Evolutionary conservation across 1,139 yeast genomes (phyloP), one percentile per base, ranked within the genome.

Genomic region (Candida sojae): DNA sequence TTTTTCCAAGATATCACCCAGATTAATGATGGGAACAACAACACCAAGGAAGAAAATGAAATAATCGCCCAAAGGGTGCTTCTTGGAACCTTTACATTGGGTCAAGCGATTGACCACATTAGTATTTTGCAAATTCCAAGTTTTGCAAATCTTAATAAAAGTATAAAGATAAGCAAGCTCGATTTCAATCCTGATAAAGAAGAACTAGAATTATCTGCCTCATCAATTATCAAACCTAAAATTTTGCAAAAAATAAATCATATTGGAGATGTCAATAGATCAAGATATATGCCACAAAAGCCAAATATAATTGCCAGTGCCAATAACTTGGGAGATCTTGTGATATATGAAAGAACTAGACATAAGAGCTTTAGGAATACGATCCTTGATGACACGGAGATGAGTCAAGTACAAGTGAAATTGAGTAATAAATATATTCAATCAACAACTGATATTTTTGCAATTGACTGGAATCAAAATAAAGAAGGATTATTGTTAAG

Each of bases 1-100:
- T 80, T 81, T 68, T 75, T 81, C 48, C 85, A 85, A 1, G 85
- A 80, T 54, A 53, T 73, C n/a, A 75, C 68, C 42, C 37, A 39
- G 32, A 10, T 45, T 33, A 17, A 33, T 5, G 42, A 6, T 4
- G 30, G 29, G 13, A 17, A 26, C 13, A 83, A 83, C 0, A 83
- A 78, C 52, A 53, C 70, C 9, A 73, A 62, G 42, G 46, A 45
- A 8, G 30, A 40, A 12, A 53, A 53, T 30, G 58, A 56, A 11
- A 47, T 61, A 0, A 54, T 60, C 2, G 58, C 59, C 30, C 80
- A 74, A 52, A 52, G 80, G 33, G 55, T 75, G 29, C 59, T 75
- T 5, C 61, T 68, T 25, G 80, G 80, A 1, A 71, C 79, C 0
- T 75, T 72, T 56, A 75, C 80, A 0, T 60, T 70, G 46, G 77